Evolutionary conservation across 331 rosid species (phyloP), one percentile per base, ranked within the genome.

Genomic region (Arachis monticola): DNA sequence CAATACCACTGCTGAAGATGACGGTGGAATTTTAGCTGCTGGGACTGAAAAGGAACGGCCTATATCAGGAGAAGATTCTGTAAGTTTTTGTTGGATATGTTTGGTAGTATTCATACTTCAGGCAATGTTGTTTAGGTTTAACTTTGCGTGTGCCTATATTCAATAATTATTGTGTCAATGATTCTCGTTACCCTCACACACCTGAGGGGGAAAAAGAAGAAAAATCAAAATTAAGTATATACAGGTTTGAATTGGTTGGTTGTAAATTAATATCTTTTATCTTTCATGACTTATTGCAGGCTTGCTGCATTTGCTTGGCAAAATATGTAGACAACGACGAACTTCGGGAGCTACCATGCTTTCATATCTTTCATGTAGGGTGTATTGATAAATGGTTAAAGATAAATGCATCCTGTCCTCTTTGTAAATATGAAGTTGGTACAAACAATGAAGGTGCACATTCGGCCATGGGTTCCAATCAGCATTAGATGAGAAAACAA

Each of bases 351-450:
- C 42, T 91, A 68, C 90, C 92, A 5, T 90, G 96, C 70, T 41
- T 58, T 27, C 96, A 90, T 80, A 81, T 90, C 81, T 90, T 90
- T 42, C 96, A 90, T 10, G 68, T 86, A 10, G 87, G 69, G 8
- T 88, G 93, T 38, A 85, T 88, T 8, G 93, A 88, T 78, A 86
- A 84, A 84, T 88, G 93, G 93, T 78, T 88, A 57, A 86, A 88
- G 79, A 86, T 88, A 79, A 88, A 86, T 60, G 88, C 93, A 12
- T 77, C 77, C 0, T 88, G 93, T 7, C 93, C 93, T 35, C 90
- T 88, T 41, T 88, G 93, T 79, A 84, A 88, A 74, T 72, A 55
- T 6, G 88, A 80, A 69, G 83, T 84, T 9, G 84, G 88, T 2
- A 79, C 73, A 72, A 57, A 77, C 45, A 77, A 74, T 8, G 46